A percentile compares a stretch with the other conserved stretches of the same genome.
phyloP scores from a whole-genome alignment of 805 yeast species.

The Kodamaea jinghongensis region DNA sequence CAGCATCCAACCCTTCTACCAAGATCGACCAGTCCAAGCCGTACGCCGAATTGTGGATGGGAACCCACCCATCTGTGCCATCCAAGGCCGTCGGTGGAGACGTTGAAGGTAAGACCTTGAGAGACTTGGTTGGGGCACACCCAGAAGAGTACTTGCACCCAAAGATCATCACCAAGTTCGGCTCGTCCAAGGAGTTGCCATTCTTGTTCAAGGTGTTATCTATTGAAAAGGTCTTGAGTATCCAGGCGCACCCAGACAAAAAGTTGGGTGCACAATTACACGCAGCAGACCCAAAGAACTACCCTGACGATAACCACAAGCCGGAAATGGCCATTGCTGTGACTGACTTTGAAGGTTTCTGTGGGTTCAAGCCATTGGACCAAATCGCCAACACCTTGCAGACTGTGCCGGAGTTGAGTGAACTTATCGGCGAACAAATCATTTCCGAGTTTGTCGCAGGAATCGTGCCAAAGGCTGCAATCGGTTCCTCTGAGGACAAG shows the following conservation, averaged over 20 bases:
- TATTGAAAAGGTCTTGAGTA: conserved; percentile 86
- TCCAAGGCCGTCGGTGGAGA: conserved; percentile 48
- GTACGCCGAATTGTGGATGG: conserved; percentile 99
- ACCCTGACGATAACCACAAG: conserved; percentile 97
- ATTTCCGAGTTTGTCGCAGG: conserved; percentile 52
- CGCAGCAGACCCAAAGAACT: conserved; percentile 81
- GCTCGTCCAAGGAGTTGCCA: conserved; percentile 71
- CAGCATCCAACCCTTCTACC: conserved; percentile 60
- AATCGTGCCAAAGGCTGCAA: conserved; percentile 42
- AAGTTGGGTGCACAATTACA: conserved; percentile 73
- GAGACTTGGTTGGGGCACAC: conserved; percentile 59
- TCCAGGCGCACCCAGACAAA: conserved; percentile 98
- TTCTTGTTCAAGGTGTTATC: conserved; percentile 92
- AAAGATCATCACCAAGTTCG: conserved; percentile 61
- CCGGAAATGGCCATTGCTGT: conserved; percentile 99
- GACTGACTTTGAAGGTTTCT: conserved; percentile 94
- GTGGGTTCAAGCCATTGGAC: conserved; percentile 91
- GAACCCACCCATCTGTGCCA: conserved; percentile 93
- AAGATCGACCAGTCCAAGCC: conserved; percentile 72
- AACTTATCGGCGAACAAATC: conserved; percentile 62
- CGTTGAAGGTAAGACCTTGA: conserved; percentile 52
- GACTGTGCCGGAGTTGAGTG: conserved; percentile 73
- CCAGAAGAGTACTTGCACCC: conserved; percentile 62
- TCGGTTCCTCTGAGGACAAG: conserved; percentile 53
- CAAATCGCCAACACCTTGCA: conserved; percentile 68